Base-by-base conservation (phyloP, 2,329 filamentous ascomycete genomes). In the Talaromyces pinophilus region DNA sequence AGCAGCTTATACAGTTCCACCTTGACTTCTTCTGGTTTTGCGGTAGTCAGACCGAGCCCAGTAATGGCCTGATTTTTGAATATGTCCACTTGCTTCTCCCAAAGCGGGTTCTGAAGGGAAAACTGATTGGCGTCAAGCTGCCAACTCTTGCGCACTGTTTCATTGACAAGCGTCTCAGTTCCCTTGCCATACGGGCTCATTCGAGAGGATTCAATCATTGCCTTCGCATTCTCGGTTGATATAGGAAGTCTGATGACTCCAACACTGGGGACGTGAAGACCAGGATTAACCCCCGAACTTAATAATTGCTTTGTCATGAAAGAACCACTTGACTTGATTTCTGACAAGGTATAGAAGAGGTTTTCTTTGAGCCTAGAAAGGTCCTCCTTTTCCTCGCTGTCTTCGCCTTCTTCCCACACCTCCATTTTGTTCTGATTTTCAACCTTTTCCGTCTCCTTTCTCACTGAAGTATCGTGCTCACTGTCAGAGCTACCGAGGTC, bases 1-100 rank as follows among this genome's bases (percentile, higher is more conserved):
- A 84, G 72, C 72, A 86, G 75, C 68, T 85, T 85, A 71, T 82
- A 79, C 1, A 80, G 70, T 57, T 83, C 73, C 1, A 79, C 79
- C 7, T 1, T 62, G 69, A 60, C 81, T 70, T 52, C 52, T 17
- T 44, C 48, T 28, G 46, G 25, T 17, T 44, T 19, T 40, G 59
- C 57, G 6, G 52, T 22, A 19, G 48, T 28, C 48, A 61, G 62
- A 1, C 78, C 79, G 10, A 83, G 71, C 0, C 74, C 67, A 2
- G 67, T 25, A 2, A 73, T 71, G 1, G 57, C 61, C 7, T 59
- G 1, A 1, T 42, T 2, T 54, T 62, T 22, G 11, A 63, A 40
- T 2, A 17, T 30, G 22, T 50, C 46, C 72, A 3, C 64, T 38
- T 0, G 76, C 66, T 30, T 1, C 69, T 72, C 2, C 80, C 80